Base-by-base conservation (phyloP, 2,329 filamentous ascomycete species). In the Pseudogymnoascus pannorum region DNA sequence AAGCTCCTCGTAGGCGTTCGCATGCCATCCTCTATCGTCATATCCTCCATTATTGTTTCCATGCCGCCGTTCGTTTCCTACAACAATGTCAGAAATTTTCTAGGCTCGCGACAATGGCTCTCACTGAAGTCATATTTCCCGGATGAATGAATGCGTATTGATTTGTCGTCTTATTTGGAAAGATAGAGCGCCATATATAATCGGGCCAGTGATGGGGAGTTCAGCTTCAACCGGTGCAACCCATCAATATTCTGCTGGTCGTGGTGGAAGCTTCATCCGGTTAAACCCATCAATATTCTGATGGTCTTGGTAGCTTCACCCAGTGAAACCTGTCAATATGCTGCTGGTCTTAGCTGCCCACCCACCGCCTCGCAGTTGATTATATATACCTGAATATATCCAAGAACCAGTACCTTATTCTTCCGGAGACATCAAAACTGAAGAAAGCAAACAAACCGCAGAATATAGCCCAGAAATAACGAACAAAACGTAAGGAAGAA, bases 1-100 rank as follows among this genome's bases (percentile, higher is more conserved):
- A 62, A 26, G 16, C 11, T 64, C 36, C 57, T 61, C 57, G 36
- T 61, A 40, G 60, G 63, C 40, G 63, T 64, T 48, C 57, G 51
- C 5, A 60, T 61, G 31, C 36, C 62, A 59, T 61, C 51, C 5
- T 31, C 35, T 18, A 31, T 60, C 18, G 20, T 60, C 60, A 51
- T 51, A 44, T 58, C 44, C 16, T 40, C 38, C 38, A 42, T 42
- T 22, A 42, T 22, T 20, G 8, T 22, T 42, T 42, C 16, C 18
- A 11, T 22, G 18, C 8, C 38, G 16, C 9, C 16, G 38, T 42
- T 12, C n/a, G 16, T 22, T 42, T 42, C 38, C 38, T 42, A 40
- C 38, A 20, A 22, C 38, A 20, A 14, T 16, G 12, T 20, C 9
- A 42, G 38, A 20, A 20, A 12, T 42, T 42, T 42, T 8, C 38